Conservation (phyloP, 176 grass and related monocot genomes). For the Tillandsia leiboldiana region DNA sequence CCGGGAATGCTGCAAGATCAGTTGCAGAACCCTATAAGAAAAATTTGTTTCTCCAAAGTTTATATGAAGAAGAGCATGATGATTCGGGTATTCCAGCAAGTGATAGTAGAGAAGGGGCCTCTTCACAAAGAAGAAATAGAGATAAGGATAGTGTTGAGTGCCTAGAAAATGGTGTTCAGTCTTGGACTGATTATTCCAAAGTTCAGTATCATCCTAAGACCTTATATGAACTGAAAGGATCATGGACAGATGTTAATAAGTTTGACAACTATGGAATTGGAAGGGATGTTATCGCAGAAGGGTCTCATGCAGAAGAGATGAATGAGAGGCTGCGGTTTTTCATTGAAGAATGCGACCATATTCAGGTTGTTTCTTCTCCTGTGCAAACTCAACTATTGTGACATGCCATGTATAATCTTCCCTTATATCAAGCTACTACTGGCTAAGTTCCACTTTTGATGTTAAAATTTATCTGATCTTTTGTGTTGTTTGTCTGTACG, state of each 20-base stretch:
- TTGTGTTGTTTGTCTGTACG: too few species aligned
- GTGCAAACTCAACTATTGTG: too few species aligned
- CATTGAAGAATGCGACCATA: conserved; percentile 93
- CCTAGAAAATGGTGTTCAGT: conserved; percentile 59
- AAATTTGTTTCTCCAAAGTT: conserved; percentile 85
- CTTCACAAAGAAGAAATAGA: conserved; percentile 24
- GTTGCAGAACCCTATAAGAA: conserved; percentile 44
- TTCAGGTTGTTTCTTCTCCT: conserved; percentile 55
- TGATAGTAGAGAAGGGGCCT: conserved; percentile 14
- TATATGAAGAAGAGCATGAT: conserved; percentile 52
- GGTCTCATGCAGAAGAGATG: conserved; percentile 78
- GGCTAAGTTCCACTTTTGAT: too few species aligned
- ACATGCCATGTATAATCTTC: too few species aligned
- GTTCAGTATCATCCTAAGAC: conserved; percentile 86
- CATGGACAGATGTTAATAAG: conserved; percentile 84
- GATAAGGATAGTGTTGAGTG: conserved; percentile 61
- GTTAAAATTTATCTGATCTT: too few species aligned
- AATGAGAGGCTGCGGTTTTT: conserved; percentile 89
- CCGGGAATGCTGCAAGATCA: conserved; percentile 57
- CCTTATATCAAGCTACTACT: too few species aligned
- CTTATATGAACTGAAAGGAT: conserved; percentile 64
- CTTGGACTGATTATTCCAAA: conserved; percentile 93
- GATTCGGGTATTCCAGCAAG: conserved; percentile 16
- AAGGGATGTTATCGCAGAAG: conserved; percentile 67
- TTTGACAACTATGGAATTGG: conserved; percentile 67